Base-by-base conservation (phyloP, 257 asterid genomes). In the Rehmannia glutinosa region DNA sequence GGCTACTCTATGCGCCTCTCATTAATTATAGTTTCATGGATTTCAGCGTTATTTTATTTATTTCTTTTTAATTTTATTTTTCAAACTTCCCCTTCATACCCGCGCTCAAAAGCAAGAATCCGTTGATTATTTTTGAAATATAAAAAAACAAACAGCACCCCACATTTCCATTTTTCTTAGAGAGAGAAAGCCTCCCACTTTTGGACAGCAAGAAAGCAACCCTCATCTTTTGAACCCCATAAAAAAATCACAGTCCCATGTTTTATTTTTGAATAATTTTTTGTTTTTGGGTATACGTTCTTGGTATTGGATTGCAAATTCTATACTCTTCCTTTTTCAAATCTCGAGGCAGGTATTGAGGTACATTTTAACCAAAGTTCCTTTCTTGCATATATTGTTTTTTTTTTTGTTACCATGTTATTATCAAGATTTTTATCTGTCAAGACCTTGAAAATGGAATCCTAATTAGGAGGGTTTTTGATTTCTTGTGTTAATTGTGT, bases 81-180 rank as follows among this genome's bases (percentile, higher is more conserved):
- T 84, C 90, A 90, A 89, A 83, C 88, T 68, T 38, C 66, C 38
- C 75, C 81, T 75, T 64, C 89, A 75, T 62, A 55, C 89, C 95
- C 97, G 92, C 92, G 87, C 95, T 72, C 80, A 73, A 83, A 84
- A 83, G 86, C 95, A 80, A 62, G 75, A 77, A 81, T 81, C 96
- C 87, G 87, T n/a, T 87, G 90, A 80, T 86, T 75, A 36, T 87
- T 70, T 70, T 62, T 47, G 15, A 54, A 65, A 52, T n/a, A 23
- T 25, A 23, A 62, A 72, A 41, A 42, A 27, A 8, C 33, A 69
- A 55, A 41, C 16, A 66, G 30, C 65, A 60, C 68, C 73, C 73
- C 75, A 61, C 62, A 61, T 53, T 69, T 56, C 41, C 74, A 52
- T 33, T 64, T 53, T 71, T 62, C 59, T 16, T 11, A 38, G 75